Evolutionary conservation across 73 alveolate genomes (phyloP).

Genomic region (Urostyla sp.): DNA sequence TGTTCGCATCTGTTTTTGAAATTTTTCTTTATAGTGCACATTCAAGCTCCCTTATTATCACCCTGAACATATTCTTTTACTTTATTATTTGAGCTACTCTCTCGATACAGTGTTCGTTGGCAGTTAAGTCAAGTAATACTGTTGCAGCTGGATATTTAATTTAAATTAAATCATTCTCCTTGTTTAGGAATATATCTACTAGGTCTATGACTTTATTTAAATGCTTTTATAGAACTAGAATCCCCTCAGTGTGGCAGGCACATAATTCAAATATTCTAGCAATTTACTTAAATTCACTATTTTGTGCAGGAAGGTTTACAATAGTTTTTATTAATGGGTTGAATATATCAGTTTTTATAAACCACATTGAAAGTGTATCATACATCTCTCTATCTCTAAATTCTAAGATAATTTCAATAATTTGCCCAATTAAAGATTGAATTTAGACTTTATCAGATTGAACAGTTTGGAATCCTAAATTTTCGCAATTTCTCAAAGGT

Average conservation of each 20-base stretch:
- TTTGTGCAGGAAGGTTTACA: not conserved
- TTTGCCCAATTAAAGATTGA: slow-evolving; percentile 3
- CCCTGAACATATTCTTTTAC: slow-evolving; percentile 6
- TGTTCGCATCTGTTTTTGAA: not conserved
- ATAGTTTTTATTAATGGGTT: slow-evolving; percentile 1
- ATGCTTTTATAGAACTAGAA: slow-evolving; percentile 10
- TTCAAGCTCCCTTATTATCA: slow-evolving; percentile 35
- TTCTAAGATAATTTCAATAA: slow-evolving; percentile 45
- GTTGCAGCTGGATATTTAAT: slow-evolving; percentile 69
- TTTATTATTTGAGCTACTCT: slow-evolving; percentile 35
- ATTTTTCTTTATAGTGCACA: slow-evolving; percentile 1
- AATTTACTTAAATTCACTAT: slow-evolving; percentile 27
- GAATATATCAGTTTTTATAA: slow-evolving; percentile 28
- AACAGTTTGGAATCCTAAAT: not conserved
- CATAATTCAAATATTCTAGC: slow-evolving; percentile 65
- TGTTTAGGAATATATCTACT: not conserved
- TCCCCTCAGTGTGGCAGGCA: slow-evolving; percentile 65
- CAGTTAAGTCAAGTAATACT: slow-evolving; percentile 65
- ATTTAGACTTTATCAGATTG: slow-evolving; percentile 26
- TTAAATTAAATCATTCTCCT: slow-evolving; percentile 20
- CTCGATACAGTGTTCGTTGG: slow-evolving; percentile 59
- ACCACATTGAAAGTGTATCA: slow-evolving; percentile 41
- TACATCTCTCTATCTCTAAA: slow-evolving; percentile 67
- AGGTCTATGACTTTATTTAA: not conserved
- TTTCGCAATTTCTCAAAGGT: slow-evolving; percentile 7